These are phyloP conservation scores for Ogataea trehalophila DNA, from an alignment of 805 yeast species.

Conservation along the genomic window DNA sequence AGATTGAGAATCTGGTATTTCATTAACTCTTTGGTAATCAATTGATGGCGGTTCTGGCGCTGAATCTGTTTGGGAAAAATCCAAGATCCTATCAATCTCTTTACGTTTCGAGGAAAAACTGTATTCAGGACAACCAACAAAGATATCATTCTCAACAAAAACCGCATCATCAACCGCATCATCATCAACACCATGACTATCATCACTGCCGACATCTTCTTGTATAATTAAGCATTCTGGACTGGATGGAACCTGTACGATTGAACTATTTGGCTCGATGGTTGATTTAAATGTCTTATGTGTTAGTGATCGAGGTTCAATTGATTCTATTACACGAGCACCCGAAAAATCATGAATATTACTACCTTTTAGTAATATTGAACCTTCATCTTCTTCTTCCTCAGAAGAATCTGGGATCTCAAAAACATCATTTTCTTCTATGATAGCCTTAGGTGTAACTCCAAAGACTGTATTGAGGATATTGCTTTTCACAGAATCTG, in stretches of 20 bases:
- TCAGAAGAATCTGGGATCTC: too few species aligned
- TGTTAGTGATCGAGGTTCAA: neutral
- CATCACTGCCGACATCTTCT: neutral
- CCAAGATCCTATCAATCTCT: conserved; percentile 8
- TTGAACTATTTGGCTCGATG: neutral
- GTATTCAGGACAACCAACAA: conserved; percentile 11
- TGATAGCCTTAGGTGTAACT: too few species aligned
- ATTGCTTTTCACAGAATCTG: too few species aligned
- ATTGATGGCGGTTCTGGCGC: neutral
- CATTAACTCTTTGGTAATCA: neutral
- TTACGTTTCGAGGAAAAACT: conserved; percentile 10
- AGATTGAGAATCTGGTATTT: conserved; percentile 19
- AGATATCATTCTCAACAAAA: conserved; percentile 1
- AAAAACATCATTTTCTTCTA: too few species aligned
- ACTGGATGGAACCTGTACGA: conserved; percentile 9
- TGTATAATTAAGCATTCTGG: neutral
- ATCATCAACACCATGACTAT: neutral
- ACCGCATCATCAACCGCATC: neutral
- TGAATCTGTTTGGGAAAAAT: conserved; percentile 1
- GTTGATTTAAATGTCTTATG: neutral
- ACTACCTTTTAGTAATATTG: too few species aligned
- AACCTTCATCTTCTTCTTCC: too few species aligned
- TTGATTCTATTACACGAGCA: neutral
- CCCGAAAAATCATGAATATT: neutral
- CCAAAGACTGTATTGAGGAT: too few species aligned